These are phyloP conservation scores for Colletotrichum sp. DNA, from an alignment of 2,329 filamentous ascomycete species.

Conservation along the genomic window DNA sequence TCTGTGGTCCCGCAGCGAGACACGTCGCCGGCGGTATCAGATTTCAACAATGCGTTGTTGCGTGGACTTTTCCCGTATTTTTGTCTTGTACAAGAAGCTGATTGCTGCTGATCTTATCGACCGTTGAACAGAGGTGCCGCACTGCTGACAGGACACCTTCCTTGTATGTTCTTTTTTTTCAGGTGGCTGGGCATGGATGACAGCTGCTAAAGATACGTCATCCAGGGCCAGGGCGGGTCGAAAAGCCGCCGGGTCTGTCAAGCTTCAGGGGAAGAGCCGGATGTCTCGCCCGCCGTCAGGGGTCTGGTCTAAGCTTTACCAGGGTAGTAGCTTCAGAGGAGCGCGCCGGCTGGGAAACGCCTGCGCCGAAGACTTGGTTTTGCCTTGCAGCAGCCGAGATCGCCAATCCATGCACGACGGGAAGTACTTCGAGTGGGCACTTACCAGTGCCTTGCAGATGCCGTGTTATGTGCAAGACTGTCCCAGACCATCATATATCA, in stretches of 20 bases:
- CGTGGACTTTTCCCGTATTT: background rate
- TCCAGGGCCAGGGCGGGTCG: background rate
- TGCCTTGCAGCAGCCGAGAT: background rate
- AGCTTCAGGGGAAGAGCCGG: background rate
- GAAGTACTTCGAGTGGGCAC: background rate
- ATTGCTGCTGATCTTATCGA: background rate
- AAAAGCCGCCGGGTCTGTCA: background rate
- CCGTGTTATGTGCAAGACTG: background rate
- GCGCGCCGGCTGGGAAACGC: background rate
- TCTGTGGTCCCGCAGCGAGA: slow-evolving; percentile 14
- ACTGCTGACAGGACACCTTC: background rate
- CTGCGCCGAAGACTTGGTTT: background rate
- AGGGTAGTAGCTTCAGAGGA: background rate
- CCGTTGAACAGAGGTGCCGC: background rate
- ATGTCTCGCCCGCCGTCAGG: background rate
- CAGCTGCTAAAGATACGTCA: background rate
- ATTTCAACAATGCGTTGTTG: background rate
- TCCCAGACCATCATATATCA: background rate
- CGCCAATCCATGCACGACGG: background rate
- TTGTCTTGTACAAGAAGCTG: background rate
- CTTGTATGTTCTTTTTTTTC: background rate
- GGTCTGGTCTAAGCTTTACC: background rate
- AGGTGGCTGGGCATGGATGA: background rate
- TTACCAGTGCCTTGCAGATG: background rate
- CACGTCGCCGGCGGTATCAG: background rate